phyloP scores from a whole-genome alignment of 2,329 filamentous ascomycete species.

The Gremmenia infestans region DNA sequence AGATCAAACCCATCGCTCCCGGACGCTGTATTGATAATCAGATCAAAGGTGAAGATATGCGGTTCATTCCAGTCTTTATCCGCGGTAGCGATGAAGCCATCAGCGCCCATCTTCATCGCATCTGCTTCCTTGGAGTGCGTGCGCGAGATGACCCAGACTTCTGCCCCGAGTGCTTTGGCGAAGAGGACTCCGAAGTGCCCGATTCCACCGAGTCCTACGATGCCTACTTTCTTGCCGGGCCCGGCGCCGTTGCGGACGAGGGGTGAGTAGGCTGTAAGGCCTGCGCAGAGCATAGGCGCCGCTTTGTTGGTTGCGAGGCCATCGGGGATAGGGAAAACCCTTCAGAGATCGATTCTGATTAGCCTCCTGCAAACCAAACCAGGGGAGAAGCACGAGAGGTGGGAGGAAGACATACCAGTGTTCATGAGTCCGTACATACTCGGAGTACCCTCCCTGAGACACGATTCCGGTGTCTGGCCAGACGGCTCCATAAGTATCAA shows the following conservation, averaged over 20 bases:
- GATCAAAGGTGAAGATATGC: constrained; percentile 63
- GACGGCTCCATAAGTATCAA: constrained; percentile 45
- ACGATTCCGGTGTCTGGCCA: constrained; percentile 57
- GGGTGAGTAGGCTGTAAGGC: constrained; percentile 74
- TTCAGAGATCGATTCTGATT: constrained; percentile 20
- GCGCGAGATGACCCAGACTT: constrained; percentile 58
- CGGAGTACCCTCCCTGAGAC: constrained; percentile 60
- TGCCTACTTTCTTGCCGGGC: constrained; percentile 72
- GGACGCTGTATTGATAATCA: constrained; percentile 72
- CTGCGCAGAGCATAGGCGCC: constrained; percentile 80
- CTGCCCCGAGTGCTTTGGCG: constrained; percentile 60
- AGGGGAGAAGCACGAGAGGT: constrained; percentile 51
- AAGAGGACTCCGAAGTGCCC: constrained; percentile 69
- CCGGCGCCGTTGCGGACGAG: constrained; percentile 70
- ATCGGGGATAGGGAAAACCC: constrained; percentile 71
- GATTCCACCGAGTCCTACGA: constrained; percentile 68
- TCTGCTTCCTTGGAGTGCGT: constrained; percentile 56
- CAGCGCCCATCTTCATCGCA: constrained; percentile 53
- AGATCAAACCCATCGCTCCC: constrained; percentile 64
- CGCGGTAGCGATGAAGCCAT: constrained; percentile 53
- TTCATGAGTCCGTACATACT: constrained; percentile 68
- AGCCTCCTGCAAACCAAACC: constrained; percentile 36
- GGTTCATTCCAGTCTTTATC: constrained; percentile 53
- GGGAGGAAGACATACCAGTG: constrained; percentile 52
- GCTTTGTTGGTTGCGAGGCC: constrained; percentile 56